Base-by-base conservation (phyloP, 2,329 filamentous ascomycete genomes). In the Tothia fuscella region DNA sequence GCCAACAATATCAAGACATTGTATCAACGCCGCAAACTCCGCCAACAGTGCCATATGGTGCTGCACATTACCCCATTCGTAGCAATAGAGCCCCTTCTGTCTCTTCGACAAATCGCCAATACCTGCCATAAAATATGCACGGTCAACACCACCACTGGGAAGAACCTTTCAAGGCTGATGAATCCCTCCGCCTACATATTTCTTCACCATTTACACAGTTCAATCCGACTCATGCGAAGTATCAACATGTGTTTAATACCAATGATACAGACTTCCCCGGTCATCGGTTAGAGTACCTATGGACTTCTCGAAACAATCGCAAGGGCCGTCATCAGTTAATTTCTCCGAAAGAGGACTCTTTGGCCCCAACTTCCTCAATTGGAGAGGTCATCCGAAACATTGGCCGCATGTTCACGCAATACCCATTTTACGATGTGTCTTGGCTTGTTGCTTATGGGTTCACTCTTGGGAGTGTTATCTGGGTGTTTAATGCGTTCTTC, bases 401-500 rank as follows among this genome's bases (percentile, higher is more conserved):
- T 26, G 47, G 54, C 39, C 60, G 62, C 14, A 76, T 74, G 68
- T 53, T 65, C 42, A 71, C 62, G 5, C 55, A 53, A 35, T 74
- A 59, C 41, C 72, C 72, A 0, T 56, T 71, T 38, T 76, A 70
- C 69, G 72, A 77, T 46, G 58, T 77, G 9, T 74, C 70, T 1
- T 76, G 67, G 48, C 61, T 71, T 4, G 68, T 76, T 6, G 72
- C 72, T 2, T 53, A 61, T 4, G 57, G 68, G 6, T 77, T 76
- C 56, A 74, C 71, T 0, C 45, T 67, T 3, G 72, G 72, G 21
- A 60, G 57, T 38, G 49, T 63, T 1, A 45, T 65, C n/a, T 64
- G 62, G 62, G 55, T 63, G 6, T 49, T 63, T 31, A 81, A 81
- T 51, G 68, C 70, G 1, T 79, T 78, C 54, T 81, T 82, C 52